A percentile compares a stretch with the other conserved stretches of the same genome.
Evolutionary conservation across 202 grass and related monocot genomes (phyloP).

Genomic region (Brachypodium distachyon): DNA sequence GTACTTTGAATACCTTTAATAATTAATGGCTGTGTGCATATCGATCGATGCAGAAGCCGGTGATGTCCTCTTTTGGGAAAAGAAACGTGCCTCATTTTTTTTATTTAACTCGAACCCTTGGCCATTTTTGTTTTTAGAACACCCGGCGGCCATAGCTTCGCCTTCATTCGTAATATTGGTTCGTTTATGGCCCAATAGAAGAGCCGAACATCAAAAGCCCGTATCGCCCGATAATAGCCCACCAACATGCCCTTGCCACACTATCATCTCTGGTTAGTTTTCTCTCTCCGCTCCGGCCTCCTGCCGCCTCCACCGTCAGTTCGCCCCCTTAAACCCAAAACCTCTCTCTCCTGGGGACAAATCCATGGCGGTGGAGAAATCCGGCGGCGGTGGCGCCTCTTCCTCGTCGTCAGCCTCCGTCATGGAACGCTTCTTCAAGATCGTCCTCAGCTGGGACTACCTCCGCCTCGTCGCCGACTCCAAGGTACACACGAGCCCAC

Average conservation of each 20-base stretch:
- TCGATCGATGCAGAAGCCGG: too few species aligned
- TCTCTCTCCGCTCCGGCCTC: neutral
- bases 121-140: too few species aligned
- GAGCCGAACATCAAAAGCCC: too few species aligned
- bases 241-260: neutral
- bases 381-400: slow-evolving; percentile 2
- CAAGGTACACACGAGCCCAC: slow-evolving; percentile 28
- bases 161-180: too few species aligned
- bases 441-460: slow-evolving; percentile 95
- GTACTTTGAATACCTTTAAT: too few species aligned
- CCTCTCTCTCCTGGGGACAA: neutral
- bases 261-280: neutral
- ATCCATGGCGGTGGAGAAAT: slow-evolving; percentile 58
- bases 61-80: too few species aligned
- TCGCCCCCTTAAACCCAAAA: slow-evolving; percentile 15
- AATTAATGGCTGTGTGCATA: too few species aligned
- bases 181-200: too few species aligned
- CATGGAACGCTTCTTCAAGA: slow-evolving; percentile 55
- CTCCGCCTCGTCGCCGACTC: slow-evolving; percentile 54
- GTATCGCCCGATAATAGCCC: neutral
- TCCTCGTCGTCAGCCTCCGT: slow-evolving; percentile 19
- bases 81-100: too few species aligned
- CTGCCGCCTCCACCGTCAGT: neutral
- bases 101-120: too few species aligned
- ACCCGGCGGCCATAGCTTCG: too few species aligned